phyloP scores from a whole-genome alignment of 768 basidiomycete species.

The Phlebiopsis flavidoalba region DNA sequence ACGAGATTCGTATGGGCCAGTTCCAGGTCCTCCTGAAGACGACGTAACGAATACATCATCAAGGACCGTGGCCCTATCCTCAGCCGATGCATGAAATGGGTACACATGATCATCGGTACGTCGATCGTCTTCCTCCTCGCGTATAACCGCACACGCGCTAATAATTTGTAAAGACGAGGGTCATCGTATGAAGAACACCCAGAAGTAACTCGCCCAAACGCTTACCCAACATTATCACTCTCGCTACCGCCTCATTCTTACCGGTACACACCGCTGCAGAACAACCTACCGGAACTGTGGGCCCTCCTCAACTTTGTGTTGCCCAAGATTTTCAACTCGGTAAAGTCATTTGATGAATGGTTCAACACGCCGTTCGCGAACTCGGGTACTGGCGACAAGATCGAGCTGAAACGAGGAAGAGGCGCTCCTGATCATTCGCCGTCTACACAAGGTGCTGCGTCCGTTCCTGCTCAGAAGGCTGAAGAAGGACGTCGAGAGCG shows the following conservation, averaged over 20 bases:
- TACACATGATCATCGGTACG: conserved; percentile 95
- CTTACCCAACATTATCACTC: conserved; percentile 91
- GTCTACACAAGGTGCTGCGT: conserved; percentile 91
- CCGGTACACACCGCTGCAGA: conserved; percentile 96
- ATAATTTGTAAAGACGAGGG: conserved; percentile 66
- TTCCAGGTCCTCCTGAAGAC: conserved; percentile 94
- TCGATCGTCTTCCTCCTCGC: background rate
- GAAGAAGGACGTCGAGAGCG: conserved; percentile 96
- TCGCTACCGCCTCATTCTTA: conserved; percentile 88
- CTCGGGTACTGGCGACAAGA: conserved; percentile 96
- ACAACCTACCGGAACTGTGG: conserved; percentile 96
- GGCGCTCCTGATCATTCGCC: conserved; percentile 92
- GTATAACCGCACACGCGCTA: background rate
- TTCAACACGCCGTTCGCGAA: conserved; percentile 99
- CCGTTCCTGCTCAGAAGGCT: conserved; percentile 89
- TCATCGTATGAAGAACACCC: conserved; percentile 97
- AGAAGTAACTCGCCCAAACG: conserved; percentile 83
- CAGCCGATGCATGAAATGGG: conserved; percentile 90
- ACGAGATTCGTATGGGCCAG: conserved; percentile 69
- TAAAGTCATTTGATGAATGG: conserved; percentile 99
- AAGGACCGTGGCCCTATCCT: conserved; percentile 90
- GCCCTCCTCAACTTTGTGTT: conserved; percentile 91
- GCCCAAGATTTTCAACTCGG: conserved; percentile 96
- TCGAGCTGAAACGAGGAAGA: conserved; percentile 99
- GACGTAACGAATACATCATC: conserved; percentile 97